Base-by-base conservation (phyloP, 2,329 filamentous ascomycete species). In the Penicillium sp. region DNA sequence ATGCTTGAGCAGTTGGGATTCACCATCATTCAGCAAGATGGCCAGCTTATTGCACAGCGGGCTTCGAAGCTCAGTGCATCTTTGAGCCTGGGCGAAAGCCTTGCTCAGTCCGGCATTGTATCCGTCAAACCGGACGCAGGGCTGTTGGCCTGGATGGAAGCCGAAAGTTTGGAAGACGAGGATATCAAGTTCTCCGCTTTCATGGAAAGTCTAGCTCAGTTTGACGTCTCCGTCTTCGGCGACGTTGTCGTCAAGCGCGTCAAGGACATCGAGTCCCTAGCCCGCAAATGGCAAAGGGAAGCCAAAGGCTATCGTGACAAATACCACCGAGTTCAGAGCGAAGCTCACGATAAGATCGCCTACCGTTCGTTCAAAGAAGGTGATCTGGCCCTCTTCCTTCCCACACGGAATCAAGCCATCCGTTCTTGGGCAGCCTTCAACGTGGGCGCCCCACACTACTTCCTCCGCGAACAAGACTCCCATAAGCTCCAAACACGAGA, bases 351-450 rank as follows among this genome's bases (percentile, higher is more conserved):
- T 59, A 97, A 97, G 75, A 96, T 99, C 64, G 91, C 93, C 2
- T 96, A 93, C 67, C 86, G 87, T 53, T 86, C 92, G 42, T 99
- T 99, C 76, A 97, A 96, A 65, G 91, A 96, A 69, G 92, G 93
- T 7, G 93, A 99, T 64, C 78, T 99, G 12, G 93, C 92, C 11
- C 73, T 99, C 2, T 99, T 99, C 74, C 74, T 99, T 34, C 93
- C 93, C 0, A 99, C 93, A 0, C 81, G 92, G 30, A 97, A 96
- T 66, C 91, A 97, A 71, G 88, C 88, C 31, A 93, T 90, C 4
- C 87, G 92, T 13, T 92, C 93, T 0, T 99, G 93, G 93, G 93
- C 93, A 4, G 93, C 93, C 0, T 99, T 99, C 79, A 99, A 99
- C 63, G 88, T 99, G 28, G 92, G 91, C 1, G 95, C 92, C 52